Conservation (phyloP, 495 filamentous ascomycete species). For the Penicillium bovifimosum region DNA sequence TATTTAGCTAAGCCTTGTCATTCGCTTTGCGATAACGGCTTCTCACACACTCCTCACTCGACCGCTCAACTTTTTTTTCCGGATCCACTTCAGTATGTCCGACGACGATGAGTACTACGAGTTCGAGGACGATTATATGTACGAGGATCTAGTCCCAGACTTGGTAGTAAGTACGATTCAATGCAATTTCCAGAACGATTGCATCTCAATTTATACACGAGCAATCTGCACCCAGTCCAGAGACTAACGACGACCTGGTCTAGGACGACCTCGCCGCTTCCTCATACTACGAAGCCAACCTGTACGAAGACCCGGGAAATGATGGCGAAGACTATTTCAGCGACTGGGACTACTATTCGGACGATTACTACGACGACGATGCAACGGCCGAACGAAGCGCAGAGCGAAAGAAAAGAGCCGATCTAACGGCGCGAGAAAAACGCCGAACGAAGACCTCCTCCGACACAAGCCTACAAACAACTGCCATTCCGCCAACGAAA, state of each 20-base stretch:
- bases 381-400: slow-evolving; percentile 22
- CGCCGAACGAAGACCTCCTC: slow-evolving; percentile 3
- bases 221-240: background rate
- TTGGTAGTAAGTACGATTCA: slow-evolving; percentile 34
- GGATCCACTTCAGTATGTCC: slow-evolving; percentile 32
- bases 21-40: background rate
- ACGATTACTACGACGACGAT: slow-evolving; percentile 49
- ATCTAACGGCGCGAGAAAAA: slow-evolving; percentile 8
- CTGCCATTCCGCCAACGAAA: slow-evolving; percentile 1
- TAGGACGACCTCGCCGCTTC: slow-evolving; percentile 47
- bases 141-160: slow-evolving; percentile 39
- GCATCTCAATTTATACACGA: background rate
- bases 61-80: background rate
- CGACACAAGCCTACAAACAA: background rate
- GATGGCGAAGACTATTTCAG: slow-evolving; percentile 41
- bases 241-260: background rate
- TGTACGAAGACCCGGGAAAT: slow-evolving; percentile 37
- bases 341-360: slow-evolving; percentile 48
- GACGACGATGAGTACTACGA: slow-evolving; percentile 49
- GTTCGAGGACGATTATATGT: slow-evolving; percentile 40
- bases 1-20: background rate
- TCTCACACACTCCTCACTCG: background rate
- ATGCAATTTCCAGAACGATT: background rate
- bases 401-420: slow-evolving; percentile 7
- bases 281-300: slow-evolving; percentile 38